Evolutionary conservation across 257 asterid genomes (phyloP).

Genomic region (Solanum chmielewskii): DNA sequence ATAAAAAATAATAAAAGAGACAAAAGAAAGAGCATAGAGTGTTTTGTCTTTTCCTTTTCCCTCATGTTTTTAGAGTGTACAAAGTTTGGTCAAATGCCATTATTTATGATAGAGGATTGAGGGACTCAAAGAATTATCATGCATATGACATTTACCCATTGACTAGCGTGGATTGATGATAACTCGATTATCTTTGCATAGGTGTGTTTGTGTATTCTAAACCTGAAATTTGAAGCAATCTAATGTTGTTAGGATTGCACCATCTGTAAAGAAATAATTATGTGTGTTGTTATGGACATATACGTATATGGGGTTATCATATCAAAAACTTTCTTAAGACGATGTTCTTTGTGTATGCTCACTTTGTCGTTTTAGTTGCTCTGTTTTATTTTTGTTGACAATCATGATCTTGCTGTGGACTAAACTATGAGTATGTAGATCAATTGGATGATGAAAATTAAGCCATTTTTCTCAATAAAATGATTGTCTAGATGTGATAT

Average conservation of each 20-base stretch:
- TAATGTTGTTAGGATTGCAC: background rate
- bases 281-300: too few relatives aligned
- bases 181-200: background rate
- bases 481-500: background rate
- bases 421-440: background rate
- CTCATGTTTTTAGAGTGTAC: background rate
- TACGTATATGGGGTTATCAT: too few relatives aligned
- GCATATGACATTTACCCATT: too few relatives aligned
- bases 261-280: too few relatives aligned
- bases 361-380: too few relatives aligned
- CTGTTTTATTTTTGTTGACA: background rate
- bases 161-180: too few relatives aligned
- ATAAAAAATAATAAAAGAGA: background rate
- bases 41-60: background rate
- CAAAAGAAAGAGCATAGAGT: background rate
- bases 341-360: too few relatives aligned
- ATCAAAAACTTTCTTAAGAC: too few relatives aligned
- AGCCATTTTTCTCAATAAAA: background rate
- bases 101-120: too few relatives aligned
- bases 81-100: background rate
- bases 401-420: background rate
- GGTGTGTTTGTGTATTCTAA: background rate
- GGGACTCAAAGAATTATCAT: too few relatives aligned
- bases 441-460: background rate
- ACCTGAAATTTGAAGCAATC: background rate